Base-by-base conservation (phyloP, 2,329 filamentous ascomycete species). In the Arthrobotrys sinensis region DNA sequence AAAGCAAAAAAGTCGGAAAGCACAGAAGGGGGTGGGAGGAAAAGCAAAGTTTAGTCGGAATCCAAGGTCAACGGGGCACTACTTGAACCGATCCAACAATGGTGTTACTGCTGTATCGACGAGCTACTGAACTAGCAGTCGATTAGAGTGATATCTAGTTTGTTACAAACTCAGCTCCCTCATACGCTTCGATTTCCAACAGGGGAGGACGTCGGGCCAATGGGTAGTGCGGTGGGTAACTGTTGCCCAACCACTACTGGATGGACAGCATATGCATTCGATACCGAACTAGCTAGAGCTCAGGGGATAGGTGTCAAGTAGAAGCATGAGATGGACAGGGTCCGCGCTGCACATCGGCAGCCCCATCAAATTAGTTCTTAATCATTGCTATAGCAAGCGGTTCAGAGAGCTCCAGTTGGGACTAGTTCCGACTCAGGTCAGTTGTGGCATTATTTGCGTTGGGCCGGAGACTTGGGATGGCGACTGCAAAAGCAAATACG, bases 381-480 rank as follows among this genome's bases (percentile, higher is more conserved):
- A 40, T 40, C n/a, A 48, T n/a, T n/a, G 19, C 10, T 24, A 38
- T 36, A 52, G 16, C 45, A 50, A 32, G 11, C 62, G 28, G 24
- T 68, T 40, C 46, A 14, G 21, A 60, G 65, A 68, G 65, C 65
- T 68, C 65, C 45, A 64, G 45, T 50, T 50, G 32, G 40, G 50
- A 1, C 28, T 64, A 64, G 60, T 36, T 14, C 40, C 24, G 34
- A 24, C 53, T 24, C 50, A 38, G 43, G n/a, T 65, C 36, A 32
- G 36, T 70, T 60, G 72, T 76, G 72, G 72, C 21, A 76, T 76
- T 76, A 68, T 76, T 55, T 76, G 72, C 57, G 72, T 76, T 76
- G 72, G 50, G 52, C 24, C 40, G 34, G 38, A 32, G 28, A 64
- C 24, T 64, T 48, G 60, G 57, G 60, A 52, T 28, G 66, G 40